Evolutionary conservation across 2,329 filamentous ascomycete genomes (phyloP).

Genomic region (Orbilia oligospora): DNA sequence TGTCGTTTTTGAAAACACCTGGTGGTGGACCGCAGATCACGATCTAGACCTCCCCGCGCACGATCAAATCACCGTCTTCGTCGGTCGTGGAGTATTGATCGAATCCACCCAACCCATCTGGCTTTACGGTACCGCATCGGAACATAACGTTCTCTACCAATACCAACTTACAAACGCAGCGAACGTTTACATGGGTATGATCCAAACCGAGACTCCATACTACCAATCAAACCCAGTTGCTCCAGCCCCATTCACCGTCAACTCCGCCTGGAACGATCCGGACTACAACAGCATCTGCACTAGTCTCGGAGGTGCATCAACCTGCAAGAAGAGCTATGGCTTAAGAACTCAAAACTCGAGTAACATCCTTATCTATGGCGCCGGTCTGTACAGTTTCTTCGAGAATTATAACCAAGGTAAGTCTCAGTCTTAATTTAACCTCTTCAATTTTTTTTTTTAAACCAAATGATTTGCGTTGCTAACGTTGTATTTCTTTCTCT

Average conservation of each 20-base stretch:
- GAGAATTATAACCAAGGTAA: conserved; percentile 62
- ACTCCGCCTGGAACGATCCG: conserved; percentile 60
- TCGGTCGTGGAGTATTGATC: conserved; percentile 70
- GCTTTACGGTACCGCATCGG: conserved; percentile 71
- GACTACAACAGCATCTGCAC: conserved; percentile 39
- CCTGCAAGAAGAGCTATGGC: conserved; percentile 65
- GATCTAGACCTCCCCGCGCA: conserved; percentile 69
- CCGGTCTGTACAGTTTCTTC: conserved; percentile 67
- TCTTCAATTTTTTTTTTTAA: neutral
- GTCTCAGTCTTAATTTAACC: neutral
- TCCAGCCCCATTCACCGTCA: conserved; percentile 67
- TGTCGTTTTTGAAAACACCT: conserved; percentile 72
- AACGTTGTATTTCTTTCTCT: conserved; percentile 1
- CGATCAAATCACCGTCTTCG: conserved; percentile 68
- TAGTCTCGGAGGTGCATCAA: neutral
- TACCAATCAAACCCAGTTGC: conserved; percentile 70
- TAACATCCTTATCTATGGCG: conserved; percentile 65
- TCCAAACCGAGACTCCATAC: conserved; percentile 88
- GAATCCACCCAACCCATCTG: conserved; percentile 71
- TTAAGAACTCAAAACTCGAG: conserved; percentile 61
- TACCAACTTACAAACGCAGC: conserved; percentile 84
- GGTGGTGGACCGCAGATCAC: conserved; percentile 72
- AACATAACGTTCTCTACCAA: conserved; percentile 76
- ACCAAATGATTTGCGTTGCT: conserved; percentile 36
- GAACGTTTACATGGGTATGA: conserved; percentile 84